A percentile compares a stretch with the other conserved stretches of the same genome.
Evolutionary conservation across 352 stramenopile genomes (phyloP).

Genomic region (Phytopythium ostracodes): DNA sequence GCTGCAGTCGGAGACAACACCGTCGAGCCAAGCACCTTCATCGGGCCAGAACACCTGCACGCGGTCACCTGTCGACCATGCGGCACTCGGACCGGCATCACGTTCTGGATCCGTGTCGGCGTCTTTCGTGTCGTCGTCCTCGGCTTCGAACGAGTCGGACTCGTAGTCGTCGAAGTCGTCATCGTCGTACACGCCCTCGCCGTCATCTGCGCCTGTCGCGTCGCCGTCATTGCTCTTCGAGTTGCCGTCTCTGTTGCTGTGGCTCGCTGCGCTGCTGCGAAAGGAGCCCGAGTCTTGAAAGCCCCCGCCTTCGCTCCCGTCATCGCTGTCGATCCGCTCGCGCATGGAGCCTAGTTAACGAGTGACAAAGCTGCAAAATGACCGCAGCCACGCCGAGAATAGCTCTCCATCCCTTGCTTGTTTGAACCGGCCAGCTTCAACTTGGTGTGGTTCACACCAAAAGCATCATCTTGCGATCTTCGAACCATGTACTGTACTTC

Average conservation of each 20-base stretch:
- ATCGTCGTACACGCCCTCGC: background rate
- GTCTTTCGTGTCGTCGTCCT: background rate
- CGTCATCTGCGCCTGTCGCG: background rate
- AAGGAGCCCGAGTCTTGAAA: slow-evolving; percentile 1
- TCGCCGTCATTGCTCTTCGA: too few relatives aligned
- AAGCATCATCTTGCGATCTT: too few relatives aligned
- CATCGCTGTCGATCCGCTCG: background rate
- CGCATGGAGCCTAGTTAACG: background rate
- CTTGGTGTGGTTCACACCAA: background rate
- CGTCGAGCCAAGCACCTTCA: slow-evolving; percentile 1
- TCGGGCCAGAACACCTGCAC: slow-evolving; percentile 5
- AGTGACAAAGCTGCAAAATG: background rate
- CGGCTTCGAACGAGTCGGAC: slow-evolving; percentile 2
- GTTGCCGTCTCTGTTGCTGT: background rate
- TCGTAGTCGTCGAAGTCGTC: slow-evolving; percentile 4
- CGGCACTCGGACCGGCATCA: background rate
- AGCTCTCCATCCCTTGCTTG: too few relatives aligned
- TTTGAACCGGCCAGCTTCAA: background rate
- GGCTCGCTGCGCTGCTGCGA: background rate
- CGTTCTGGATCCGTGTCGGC: background rate
- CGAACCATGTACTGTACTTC: too few relatives aligned
- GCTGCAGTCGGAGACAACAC: background rate
- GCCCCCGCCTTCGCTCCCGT: background rate
- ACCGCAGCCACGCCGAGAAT: background rate
- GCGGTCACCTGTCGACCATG: background rate